A percentile compares a stretch with the other conserved stretches of the same genome.
phyloP scores from a whole-genome alignment of 2,329 filamentous ascomycete species.

The Penicillium brasilianum region DNA sequence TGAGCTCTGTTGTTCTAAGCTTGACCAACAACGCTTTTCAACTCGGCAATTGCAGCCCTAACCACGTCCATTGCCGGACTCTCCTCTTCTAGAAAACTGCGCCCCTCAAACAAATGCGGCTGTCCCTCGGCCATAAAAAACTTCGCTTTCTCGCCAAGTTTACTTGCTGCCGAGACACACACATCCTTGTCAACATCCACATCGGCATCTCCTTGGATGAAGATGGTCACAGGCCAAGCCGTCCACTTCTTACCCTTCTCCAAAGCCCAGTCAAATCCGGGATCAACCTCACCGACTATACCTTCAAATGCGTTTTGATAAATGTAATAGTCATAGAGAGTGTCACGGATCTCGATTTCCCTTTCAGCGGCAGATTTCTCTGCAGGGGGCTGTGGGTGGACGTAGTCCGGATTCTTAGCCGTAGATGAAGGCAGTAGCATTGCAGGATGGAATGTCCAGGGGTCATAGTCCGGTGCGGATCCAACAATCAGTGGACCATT shows the following conservation, averaged over 20 bases:
- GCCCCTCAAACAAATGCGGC: conserved; percentile 7
- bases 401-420: background rate
- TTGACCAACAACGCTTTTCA: background rate
- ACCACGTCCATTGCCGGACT: background rate
- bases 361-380: background rate
- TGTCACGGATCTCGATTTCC: background rate
- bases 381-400: background rate
- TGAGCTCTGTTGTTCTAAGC: background rate
- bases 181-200: conserved; percentile 9
- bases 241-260: background rate
- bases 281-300: conserved; percentile 4
- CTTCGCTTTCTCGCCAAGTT: conserved; percentile 2
- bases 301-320: background rate
- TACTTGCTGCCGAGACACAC: conserved; percentile 1
- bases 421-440: conserved; percentile 1
- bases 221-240: conserved; percentile 2
- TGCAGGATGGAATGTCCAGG: background rate
- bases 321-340: background rate
- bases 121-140: conserved; percentile 6
- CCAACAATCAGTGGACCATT: background rate
- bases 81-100: conserved; percentile 1
- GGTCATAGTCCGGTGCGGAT: background rate
- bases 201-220: conserved; percentile 6
- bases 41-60: background rate
- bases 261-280: conserved; percentile 3